Base-by-base conservation (phyloP, 2,329 filamentous ascomycete genomes). In the Colletotrichum orchidophilum region DNA sequence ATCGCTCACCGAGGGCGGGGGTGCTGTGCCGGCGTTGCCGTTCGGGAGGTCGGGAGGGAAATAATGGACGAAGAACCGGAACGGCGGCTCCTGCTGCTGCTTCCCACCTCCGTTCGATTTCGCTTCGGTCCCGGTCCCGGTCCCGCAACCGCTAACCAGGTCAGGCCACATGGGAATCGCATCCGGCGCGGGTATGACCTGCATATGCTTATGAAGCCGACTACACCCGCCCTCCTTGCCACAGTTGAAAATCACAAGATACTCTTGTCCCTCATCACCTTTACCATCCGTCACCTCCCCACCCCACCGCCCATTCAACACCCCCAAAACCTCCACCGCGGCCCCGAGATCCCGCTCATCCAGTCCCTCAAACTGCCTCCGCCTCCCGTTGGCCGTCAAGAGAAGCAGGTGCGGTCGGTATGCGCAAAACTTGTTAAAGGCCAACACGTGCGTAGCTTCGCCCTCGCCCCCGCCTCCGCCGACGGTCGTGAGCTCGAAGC, bases 151-250 rank as follows among this genome's bases (percentile, higher is more conserved):
- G n/a, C n/a, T n/a, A n/a, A 46, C 67, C 12, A 65, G 24, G 15
- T 66, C 62, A n/a, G 77, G 76, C 74, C 78, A 76, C 29, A 74
- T 63, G 63, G 64, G 66, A 71, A 82, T 79, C 68, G 60, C 77
- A 75, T 2, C 76, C 76, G 60, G 71, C 12, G 66, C 72, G 6
- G 82, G 83, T 7, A 85, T 75, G 1, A 82, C 73, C 72, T 87
- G 86, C 70, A 87, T 70, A 76, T 87, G 85, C 75, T 87, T 87
- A 72, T 87, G 86, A 59, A 82, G 74, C 11, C 85, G 75, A 63
- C 83, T 86, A 63, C 84, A 85, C 1, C 85, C 85, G 7, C 81
- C 83, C 4, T 77, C 77, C 49, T 80, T 78, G 0, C 81, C 81
- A 75, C 86, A 85, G 73, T 87, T 87, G 77, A 82, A 87, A 21